Base-by-base conservation (phyloP, 2,329 filamentous ascomycete species). In the Blumeria graminis region DNA sequence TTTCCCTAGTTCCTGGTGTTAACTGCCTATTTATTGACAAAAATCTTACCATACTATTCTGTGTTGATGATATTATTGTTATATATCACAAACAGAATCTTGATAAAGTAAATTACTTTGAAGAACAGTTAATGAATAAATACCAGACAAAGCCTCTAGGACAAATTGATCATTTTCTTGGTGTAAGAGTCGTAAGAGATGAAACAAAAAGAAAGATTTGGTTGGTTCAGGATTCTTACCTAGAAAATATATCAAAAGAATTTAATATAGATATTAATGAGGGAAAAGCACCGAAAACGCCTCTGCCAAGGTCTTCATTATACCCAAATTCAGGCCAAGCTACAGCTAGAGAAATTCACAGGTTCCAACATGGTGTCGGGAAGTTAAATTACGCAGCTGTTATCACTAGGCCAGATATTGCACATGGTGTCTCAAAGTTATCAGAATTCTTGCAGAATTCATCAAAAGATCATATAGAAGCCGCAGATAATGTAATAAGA, bases 31-130 rank as follows among this genome's bases (percentile, higher is more conserved):
- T 56, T 22, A 35, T 16, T 3, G 48, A 33, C 22, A 38, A 48
- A 22, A 13, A 28, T 18, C 16, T 56, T 3, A 56, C 13, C 4
- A 18, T 45, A 8, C 10, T 55, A 10, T 55, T 55, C 6, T 55
- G 45, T 33, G 53, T 55, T 7, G 53, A 55, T 35, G 38, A 55
- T 55, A 55, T 55, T 14, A 55, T 46, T 33, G 6, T 45, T 10
- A n/a, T 45, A 11, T 50, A 41, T 22, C 39, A 46, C 28, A 28
- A 56, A 18, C 32, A n/a, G 18, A 16, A 56, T 11, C 10, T 11
- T 38, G 18, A 28, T 10, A 22, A 46, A 7, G 41, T 13, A 8
- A 28, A 36, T 46, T 1, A n/a, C 18, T 56, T 56, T 28, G 55
- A 56, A 48, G n/a, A 48, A 48, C 34, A 48, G 10, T 32, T 56